Conservation (phyloP, 1,284 basidiomycete species). For the Hymenochaete sp. region DNA sequence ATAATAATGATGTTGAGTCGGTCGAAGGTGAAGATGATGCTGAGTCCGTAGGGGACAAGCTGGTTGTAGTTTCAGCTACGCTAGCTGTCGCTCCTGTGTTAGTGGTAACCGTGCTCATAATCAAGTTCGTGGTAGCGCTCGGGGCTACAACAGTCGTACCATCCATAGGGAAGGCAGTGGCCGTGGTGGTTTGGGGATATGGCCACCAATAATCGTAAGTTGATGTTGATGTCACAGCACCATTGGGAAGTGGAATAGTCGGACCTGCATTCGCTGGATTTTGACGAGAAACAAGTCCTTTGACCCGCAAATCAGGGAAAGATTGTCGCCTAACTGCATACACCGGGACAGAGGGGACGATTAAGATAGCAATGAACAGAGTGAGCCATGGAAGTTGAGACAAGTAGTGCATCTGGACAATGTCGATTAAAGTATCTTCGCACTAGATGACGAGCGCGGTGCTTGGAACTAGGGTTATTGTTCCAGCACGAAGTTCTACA, state of each 20-base stretch:
- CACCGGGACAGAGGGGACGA: too few species aligned
- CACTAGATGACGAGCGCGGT: conserved; percentile 22
- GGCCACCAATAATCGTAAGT: conserved; percentile 27
- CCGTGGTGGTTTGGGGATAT: conserved; percentile 23
- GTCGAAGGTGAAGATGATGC: conserved; percentile 1
- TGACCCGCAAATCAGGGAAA: not conserved
- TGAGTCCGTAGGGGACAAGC: conserved; percentile 6
- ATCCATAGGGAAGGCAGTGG: conserved; percentile 6
- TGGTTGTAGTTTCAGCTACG: too few species aligned
- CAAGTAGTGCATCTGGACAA: too few species aligned
- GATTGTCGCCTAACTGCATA: too few species aligned
- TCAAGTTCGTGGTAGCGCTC: not conserved
- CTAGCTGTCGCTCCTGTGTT: not conserved
- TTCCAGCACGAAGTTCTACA: conserved; percentile 46
- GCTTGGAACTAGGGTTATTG: conserved; percentile 33
- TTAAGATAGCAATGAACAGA: too few species aligned
- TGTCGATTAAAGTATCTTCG: too few species aligned
- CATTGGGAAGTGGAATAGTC: conserved; percentile 2
- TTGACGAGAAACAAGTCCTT: conserved; percentile 8
- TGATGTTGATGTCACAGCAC: conserved; percentile 15
- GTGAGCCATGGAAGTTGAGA: too few species aligned
- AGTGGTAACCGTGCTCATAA: conserved; percentile 2
- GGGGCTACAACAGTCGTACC: not conserved
- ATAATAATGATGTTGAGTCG: not conserved
- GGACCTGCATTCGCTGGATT: not conserved